A percentile compares a stretch with the other conserved stretches of the same genome.
These are phyloP conservation scores for Pholiota adiposa DNA, from an alignment of 1,284 basidiomycete genomes.

Conservation along the genomic window DNA sequence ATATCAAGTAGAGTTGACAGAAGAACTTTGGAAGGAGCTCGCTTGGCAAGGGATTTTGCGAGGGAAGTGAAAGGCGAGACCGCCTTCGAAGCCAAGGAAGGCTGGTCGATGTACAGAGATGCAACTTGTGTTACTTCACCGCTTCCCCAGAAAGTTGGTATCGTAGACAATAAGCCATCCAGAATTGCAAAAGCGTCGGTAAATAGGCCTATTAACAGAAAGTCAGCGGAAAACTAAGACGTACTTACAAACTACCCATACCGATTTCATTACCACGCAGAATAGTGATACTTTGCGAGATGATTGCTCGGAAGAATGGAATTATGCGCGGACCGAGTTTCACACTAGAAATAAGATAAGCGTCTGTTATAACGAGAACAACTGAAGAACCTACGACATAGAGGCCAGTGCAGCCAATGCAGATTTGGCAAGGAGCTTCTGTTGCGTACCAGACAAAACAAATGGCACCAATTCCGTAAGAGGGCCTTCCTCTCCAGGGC, in stretches of 20 bases:
- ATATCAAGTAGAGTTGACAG: constrained; percentile 64
- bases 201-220: constrained; percentile 19
- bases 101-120: constrained; percentile 56
- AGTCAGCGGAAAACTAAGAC: constrained; percentile 5
- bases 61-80: constrained; percentile 36
- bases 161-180: constrained; percentile 56
- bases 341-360: constrained; percentile 35
- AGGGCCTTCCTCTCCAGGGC: constrained; percentile 67
- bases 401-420: constrained; percentile 61
- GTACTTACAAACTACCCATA: constrained; percentile 19
- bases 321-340: constrained; percentile 88
- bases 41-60: constrained; percentile 69
- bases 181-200: constrained; percentile 54
- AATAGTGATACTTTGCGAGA: constrained; percentile 58
- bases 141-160: constrained; percentile 74
- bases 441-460: constrained; percentile 53
- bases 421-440: constrained; percentile 38
- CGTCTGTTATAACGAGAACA: background rate
- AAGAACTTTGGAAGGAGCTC: constrained; percentile 67
- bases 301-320: constrained; percentile 78
- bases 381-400: constrained; percentile 53
- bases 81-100: constrained; percentile 31
- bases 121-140: constrained; percentile 63
- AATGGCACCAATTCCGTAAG: constrained; percentile 63
- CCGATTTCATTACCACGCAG: constrained; percentile 47